Evolutionary conservation across 2,329 filamentous ascomycete species (phyloP), one percentile per base, ranked within the genome.

Genomic region (Arachnopeziza araneosa): DNA sequence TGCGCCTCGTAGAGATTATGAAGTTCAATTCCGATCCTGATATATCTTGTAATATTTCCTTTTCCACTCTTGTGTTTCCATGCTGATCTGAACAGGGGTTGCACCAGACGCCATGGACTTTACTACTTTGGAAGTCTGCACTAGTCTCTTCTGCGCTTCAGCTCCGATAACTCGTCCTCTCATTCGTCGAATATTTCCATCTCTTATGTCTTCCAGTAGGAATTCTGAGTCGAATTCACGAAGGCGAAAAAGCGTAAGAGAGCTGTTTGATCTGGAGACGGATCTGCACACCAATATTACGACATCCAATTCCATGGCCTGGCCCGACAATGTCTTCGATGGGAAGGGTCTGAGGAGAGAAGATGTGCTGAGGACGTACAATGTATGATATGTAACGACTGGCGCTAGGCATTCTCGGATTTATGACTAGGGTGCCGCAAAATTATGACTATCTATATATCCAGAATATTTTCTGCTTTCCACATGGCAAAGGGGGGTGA

Each of bases 61-160:
- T 44, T 44, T 44, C 6, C 36, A 44, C 17, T 44, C 36, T 44
- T 6, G 10, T 8, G 5, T 3, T 44, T 14, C 17, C 36, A 17
- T 8, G 32, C 30, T 48, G 32, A 36, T 52, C 36, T 44, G 19
- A 53, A 49, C 21, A 50, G 62, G 66, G 63, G 61, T 62, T 24
- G 56, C 50, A 24, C 59, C 24, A 32, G 54, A 60, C 12, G 55
- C 65, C 5, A 63, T 58, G 22, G 61, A 59, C 22, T 66, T 60
- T 64, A 59, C 59, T 12, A 50, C 62, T 4, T 52, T 68, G 10
- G 66, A 65, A 59, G 50, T 65, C 19, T 52, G 50, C 51, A 60
- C 62, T 9, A 61, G 61, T 1, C 55, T 64, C n/a, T 64, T 68
- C 32, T 66, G 62, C 36, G 62, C 61, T n/a, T 64, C 61, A 1